Evolutionary conservation across 179 eudicot species (phyloP), one percentile per base, ranked within the genome.

Genomic region (Beta corolliflora): DNA sequence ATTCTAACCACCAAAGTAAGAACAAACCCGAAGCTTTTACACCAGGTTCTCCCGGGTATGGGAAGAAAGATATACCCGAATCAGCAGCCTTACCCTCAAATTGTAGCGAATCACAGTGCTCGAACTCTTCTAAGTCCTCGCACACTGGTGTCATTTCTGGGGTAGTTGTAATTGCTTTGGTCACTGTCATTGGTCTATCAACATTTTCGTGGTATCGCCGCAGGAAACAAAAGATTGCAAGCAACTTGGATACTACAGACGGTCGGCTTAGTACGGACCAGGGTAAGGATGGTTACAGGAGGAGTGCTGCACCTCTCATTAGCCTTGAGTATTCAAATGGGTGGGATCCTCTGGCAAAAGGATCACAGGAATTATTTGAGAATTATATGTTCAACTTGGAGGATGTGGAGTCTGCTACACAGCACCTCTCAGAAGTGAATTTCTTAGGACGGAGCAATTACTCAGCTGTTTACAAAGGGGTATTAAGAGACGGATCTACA

Each of bases 351-450:
- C 76, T 93, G 48, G 92, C 91, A 18, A 91, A 90, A 82, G 89
- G 93, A 61, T 88, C 91, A 4, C 92, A 86, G 70, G 97, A 94
- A 75, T 84, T 91, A 72, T 82, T 90, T 7, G 93, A 92, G 76
- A 92, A 87, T 84, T 92, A 86, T 81, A 89, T 89, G 90, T 91
- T 84, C 86, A 95, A 90, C 78, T 81, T 95, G 81, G 98, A 95
- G 79, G 99, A 95, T 70, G 91, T 95, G 3, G 98, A 94, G 71
- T 94, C 95, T 2, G 95, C 99, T 59, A 94, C 98, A 10, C 95
- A 91, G 55, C 89, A 94, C 80, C 91, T 95, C 79, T 92, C 97
- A 0, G 98, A 90, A 77, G 89, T 84, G 54, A 95, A 91, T 79
- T 88, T 95, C 76, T 80, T 95, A 79, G 99, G 96, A 5, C 89